Percentiles rank a stretch among this genome's conserved stretches.
Evolutionary conservation across 176 grass and related monocot genomes (phyloP).

Genomic region (Rhynchospora breviuscula): DNA sequence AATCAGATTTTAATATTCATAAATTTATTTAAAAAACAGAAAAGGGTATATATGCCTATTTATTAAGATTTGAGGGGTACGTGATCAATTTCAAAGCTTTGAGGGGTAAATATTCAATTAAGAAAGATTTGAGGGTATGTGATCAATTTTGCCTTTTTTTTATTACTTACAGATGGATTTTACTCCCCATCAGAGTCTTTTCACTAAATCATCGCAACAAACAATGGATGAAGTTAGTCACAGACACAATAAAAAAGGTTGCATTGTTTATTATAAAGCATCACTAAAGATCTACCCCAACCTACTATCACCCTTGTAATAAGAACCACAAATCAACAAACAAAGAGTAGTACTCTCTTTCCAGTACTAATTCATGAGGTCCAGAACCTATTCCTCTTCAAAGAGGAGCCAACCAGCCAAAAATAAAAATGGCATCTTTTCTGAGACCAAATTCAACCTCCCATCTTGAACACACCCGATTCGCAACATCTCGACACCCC

Average conservation of each 20-base stretch:
- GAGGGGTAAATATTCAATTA: too few species aligned
- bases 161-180: not conserved
- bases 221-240: not conserved
- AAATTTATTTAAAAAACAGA: too few species aligned
- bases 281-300: not conserved
- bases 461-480: not conserved
- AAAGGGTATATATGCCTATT: too few species aligned
- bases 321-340: not conserved
- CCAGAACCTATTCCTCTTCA: not conserved
- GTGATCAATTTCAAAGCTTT: too few species aligned
- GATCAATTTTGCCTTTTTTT: not conserved
- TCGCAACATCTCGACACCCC: not conserved
- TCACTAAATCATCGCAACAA: not conserved
- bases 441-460: slow-evolving; percentile 22
- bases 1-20: too few species aligned
- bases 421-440: slow-evolving; percentile 22
- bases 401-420: not conserved
- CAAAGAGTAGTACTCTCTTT: not conserved
- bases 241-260: not conserved
- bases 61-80: too few species aligned
- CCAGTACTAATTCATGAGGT: not conserved
- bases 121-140: too few species aligned
- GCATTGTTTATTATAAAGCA: not conserved
- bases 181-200: not conserved
- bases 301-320: not conserved